A percentile compares a stretch with the other conserved stretches of the same genome.
phyloP scores from a whole-genome alignment of 169 alveolate genomes.

The Perkinsus chesapeaki region DNA sequence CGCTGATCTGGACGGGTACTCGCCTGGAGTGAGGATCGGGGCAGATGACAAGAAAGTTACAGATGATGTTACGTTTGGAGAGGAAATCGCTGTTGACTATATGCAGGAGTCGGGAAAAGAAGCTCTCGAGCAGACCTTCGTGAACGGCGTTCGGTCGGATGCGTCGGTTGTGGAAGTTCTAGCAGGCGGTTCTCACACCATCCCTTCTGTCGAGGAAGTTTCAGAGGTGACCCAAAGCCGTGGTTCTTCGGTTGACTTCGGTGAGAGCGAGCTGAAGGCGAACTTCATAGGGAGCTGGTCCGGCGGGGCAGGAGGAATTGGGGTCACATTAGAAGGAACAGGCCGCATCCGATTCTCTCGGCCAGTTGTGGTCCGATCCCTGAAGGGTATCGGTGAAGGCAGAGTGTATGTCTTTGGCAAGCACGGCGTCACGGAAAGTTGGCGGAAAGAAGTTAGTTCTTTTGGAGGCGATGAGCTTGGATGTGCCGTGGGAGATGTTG shows the following conservation, averaged over 20 bases:
- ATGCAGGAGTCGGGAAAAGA: too few relatives aligned
- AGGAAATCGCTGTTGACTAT: too few relatives aligned
- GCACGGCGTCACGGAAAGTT: not conserved
- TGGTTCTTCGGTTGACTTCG: not conserved
- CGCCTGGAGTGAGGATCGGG: not conserved
- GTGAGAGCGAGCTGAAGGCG: not conserved
- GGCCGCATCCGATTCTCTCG: not conserved
- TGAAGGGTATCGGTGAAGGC: not conserved
- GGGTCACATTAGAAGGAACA: not conserved
- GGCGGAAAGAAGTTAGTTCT: not conserved
- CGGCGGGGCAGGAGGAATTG: not conserved
- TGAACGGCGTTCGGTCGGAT: too few relatives aligned
- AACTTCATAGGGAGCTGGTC: not conserved
- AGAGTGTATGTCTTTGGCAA: not conserved
- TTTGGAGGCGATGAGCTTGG: not conserved
- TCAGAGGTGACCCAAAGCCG: too few relatives aligned
- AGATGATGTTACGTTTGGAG: not conserved
- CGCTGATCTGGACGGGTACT: not conserved
- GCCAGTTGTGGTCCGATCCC: not conserved
- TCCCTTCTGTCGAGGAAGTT: too few relatives aligned
- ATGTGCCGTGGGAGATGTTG: not conserved
- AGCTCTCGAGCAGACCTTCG: too few relatives aligned
- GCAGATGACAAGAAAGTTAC: not conserved
- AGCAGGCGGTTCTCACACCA: too few relatives aligned
- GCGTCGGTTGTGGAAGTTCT: too few relatives aligned